Evolutionary conservation across 345 rosid genomes (phyloP).

Genomic region (Euphorbia lathyris): DNA sequence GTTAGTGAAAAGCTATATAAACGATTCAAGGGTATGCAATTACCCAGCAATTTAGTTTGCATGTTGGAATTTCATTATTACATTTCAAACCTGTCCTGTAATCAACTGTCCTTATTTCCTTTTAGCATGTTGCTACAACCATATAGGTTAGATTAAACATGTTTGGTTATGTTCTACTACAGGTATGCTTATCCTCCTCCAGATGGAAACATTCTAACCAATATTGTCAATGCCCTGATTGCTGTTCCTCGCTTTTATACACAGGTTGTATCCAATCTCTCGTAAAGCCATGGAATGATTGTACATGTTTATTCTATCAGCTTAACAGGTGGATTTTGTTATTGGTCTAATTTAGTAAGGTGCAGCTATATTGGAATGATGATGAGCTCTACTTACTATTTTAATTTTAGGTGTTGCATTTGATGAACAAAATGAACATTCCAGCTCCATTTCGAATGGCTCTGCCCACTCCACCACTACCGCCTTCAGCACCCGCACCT

Average conservation of each 20-base stretch:
- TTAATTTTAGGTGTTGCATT: constrained; percentile 71
- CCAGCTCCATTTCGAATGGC: constrained; percentile 97
- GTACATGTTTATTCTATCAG: not conserved
- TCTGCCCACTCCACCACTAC: constrained; percentile 87
- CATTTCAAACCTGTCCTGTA: not conserved
- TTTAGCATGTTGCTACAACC: not conserved
- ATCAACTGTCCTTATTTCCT: not conserved
- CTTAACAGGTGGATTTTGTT: not conserved
- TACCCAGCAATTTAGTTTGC: not conserved
- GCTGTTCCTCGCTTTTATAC: constrained; percentile 95
- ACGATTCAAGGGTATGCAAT: not conserved
- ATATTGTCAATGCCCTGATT: constrained; percentile 91
- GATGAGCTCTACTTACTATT: constrained; percentile 3
- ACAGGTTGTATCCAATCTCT: constrained; percentile 51
- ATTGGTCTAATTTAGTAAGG: constrained; percentile 2
- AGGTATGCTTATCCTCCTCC: constrained; percentile 98
- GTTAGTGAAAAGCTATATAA: not conserved
- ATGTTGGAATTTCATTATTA: not conserved
- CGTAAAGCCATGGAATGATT: constrained; percentile 6
- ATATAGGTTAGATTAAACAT: not conserved
- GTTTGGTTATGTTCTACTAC: constrained; percentile 19
- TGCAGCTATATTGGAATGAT: not conserved
- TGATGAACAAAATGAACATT: constrained; percentile 99
- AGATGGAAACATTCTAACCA: constrained; percentile 93
- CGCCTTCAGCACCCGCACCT: constrained; percentile 52